A percentile compares a stretch with the other conserved stretches of the same genome.
Evolutionary conservation across 2,329 filamentous ascomycete species (phyloP).

Genomic region (Epichloe glyceriae): DNA sequence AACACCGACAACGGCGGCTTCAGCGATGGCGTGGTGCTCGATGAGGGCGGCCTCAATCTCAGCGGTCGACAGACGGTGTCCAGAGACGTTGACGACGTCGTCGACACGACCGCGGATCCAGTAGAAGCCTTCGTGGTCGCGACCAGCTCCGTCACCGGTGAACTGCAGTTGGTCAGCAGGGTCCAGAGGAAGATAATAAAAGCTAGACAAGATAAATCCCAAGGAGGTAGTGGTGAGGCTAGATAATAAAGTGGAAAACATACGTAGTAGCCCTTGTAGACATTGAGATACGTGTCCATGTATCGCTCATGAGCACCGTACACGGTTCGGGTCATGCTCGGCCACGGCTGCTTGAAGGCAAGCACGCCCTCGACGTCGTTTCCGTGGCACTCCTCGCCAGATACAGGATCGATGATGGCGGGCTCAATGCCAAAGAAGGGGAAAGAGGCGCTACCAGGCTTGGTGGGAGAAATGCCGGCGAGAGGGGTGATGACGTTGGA

Average conservation of each 20-base stretch:
- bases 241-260: constrained; percentile 24
- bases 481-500: constrained; percentile 92
- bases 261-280: constrained; percentile 97
- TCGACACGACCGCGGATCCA: constrained; percentile 98
- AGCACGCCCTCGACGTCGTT: constrained; percentile 97
- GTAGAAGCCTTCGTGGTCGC: constrained; percentile 97
- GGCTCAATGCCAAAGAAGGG: constrained; percentile 98
- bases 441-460: constrained; percentile 88
- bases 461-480: constrained; percentile 86
- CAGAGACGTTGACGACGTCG: constrained; percentile 95
- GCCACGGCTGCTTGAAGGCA: constrained; percentile 96
- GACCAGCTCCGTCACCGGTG: constrained; percentile 85
- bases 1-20: constrained; percentile 91
- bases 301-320: constrained; percentile 97
- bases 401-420: constrained; percentile 92
- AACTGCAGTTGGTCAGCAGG: constrained; percentile 38
- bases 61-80: constrained; percentile 88
- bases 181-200: background rate
- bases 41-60: constrained; percentile 96
- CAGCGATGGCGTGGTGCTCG: constrained; percentile 79
- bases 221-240: too few relatives aligned
- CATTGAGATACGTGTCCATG: constrained; percentile 96
- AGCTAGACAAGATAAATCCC: background rate
- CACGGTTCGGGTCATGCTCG: constrained; percentile 94
- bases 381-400: constrained; percentile 81